Percentiles rank a stretch among this genome's conserved stretches.
Evolutionary conservation across 345 rosid species (phyloP).

Genomic region (Eucalyptus pauciflora): DNA sequence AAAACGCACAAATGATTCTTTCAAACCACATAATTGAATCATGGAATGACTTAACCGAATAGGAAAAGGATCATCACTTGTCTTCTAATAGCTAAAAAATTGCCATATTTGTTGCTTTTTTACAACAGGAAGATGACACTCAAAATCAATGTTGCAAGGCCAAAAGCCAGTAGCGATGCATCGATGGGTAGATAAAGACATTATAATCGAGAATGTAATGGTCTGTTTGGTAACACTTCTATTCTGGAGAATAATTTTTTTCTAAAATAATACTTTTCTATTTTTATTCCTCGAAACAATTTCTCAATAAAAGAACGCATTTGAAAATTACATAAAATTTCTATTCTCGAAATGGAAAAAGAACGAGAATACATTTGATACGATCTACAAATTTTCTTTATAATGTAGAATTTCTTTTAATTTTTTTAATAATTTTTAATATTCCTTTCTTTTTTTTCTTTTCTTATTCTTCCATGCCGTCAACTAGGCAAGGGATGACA

Average conservation of each 20-base stretch:
- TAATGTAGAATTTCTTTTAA: no score
- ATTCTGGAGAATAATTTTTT: fast-evolving
- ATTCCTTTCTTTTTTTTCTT: fast-evolving
- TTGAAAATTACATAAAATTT: fast-evolving
- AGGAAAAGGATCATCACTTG: neutral
- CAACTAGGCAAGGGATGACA: fast-evolving
- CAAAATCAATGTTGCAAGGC: neutral
- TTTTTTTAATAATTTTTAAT: no score
- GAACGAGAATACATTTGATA: fast-evolving
- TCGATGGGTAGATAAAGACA: neutral
- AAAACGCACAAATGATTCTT: neutral
- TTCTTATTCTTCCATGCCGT: no score
- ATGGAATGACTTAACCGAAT: neutral
- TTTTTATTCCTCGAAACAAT: fast-evolving
- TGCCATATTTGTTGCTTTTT: neutral
- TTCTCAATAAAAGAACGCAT: fast-evolving
- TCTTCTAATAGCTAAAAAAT: neutral
- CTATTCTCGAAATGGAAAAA: fast-evolving
- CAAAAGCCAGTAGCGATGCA: neutral
- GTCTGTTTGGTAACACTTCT: fast-evolving
- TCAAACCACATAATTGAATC: neutral
- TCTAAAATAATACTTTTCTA: no score
- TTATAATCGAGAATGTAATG: neutral
- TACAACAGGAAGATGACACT: fast-evolving
- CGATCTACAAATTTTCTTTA: fast-evolving